Conservation (phyloP, 352 stramenopile species). For the Thraustochytrium striatum region DNA sequence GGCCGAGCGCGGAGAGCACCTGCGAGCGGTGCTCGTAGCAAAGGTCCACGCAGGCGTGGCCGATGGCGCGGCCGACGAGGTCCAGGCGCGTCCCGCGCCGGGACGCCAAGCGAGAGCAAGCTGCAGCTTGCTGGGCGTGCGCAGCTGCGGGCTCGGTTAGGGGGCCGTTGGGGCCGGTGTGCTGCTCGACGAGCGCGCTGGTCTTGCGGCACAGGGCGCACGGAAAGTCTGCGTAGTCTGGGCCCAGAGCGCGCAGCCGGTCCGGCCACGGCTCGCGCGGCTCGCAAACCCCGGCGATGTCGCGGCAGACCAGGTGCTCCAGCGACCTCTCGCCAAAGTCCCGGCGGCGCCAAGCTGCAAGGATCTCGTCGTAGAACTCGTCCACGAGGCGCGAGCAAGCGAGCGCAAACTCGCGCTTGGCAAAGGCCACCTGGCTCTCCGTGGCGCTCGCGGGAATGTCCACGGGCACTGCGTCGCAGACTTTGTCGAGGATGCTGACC, state of each 20-base stretch:
- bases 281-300: slow-evolving; percentile 11
- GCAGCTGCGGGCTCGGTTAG: neutral
- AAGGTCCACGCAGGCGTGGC: slow-evolving; percentile 19
- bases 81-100: neutral
- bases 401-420: neutral
- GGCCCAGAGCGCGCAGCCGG: neutral
- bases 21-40: neutral
- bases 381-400: slow-evolving; percentile 1
- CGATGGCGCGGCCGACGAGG: neutral
- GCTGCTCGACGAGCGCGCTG: neutral
- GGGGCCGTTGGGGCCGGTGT: neutral
- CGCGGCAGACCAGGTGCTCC: neutral
- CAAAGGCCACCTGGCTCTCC: neutral
- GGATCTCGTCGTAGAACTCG: slow-evolving; percentile 15
- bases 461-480: slow-evolving; percentile 9
- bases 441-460: neutral
- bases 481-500: slow-evolving; percentile 9
- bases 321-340: neutral
- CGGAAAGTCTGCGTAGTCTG: neutral
- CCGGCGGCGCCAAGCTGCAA: neutral
- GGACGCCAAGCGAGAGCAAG: neutral
- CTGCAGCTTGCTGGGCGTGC: neutral
- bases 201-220: neutral
- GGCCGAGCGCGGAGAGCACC: neutral
- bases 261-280: neutral